A percentile compares a stretch with the other conserved stretches of the same genome.
phyloP scores from a whole-genome alignment of 2,329 filamentous ascomycete genomes.

The Arthrobotrys sinensis region DNA sequence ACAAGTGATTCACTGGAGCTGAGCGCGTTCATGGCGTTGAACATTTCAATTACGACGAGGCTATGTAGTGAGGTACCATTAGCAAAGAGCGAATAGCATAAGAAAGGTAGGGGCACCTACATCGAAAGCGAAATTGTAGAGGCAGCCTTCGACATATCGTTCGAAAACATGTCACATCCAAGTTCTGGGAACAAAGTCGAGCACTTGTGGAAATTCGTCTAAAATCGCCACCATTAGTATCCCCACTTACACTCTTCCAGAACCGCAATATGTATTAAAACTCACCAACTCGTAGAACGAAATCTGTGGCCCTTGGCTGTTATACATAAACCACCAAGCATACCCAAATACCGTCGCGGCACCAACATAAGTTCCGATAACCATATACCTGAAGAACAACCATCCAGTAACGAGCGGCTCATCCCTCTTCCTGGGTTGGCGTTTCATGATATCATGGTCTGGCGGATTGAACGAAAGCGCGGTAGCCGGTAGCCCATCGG shows the following conservation, averaged over 20 bases:
- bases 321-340: slow-evolving; percentile 99
- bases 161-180: slow-evolving; percentile 90
- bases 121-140: slow-evolving; percentile 87
- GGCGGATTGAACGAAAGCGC: slow-evolving; percentile 97
- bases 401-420: slow-evolving; percentile 93
- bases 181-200: slow-evolving; percentile 87
- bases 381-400: slow-evolving; percentile 97
- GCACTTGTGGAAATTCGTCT: slow-evolving; percentile 92
- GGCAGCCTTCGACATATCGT: slow-evolving; percentile 87
- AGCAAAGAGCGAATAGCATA: slow-evolving; percentile 7
- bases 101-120: slow-evolving; percentile 13
- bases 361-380: slow-evolving; percentile 95
- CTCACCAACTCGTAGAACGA: slow-evolving; percentile 82
- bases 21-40: slow-evolving; percentile 98
- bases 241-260: not conserved
- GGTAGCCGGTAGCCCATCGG: slow-evolving; percentile 95
- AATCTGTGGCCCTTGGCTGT: slow-evolving; percentile 90
- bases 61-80: slow-evolving; percentile 67
- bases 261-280: not conserved
- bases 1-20: slow-evolving; percentile 95
- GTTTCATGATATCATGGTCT: slow-evolving; percentile 98
- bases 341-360: slow-evolving; percentile 95
- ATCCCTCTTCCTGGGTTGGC: slow-evolving; percentile 89
- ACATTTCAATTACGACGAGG: slow-evolving; percentile 98
- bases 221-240: not conserved